Base-by-base conservation (phyloP, 2,329 filamentous ascomycete genomes). In the Sordariomycetes sp. region DNA sequence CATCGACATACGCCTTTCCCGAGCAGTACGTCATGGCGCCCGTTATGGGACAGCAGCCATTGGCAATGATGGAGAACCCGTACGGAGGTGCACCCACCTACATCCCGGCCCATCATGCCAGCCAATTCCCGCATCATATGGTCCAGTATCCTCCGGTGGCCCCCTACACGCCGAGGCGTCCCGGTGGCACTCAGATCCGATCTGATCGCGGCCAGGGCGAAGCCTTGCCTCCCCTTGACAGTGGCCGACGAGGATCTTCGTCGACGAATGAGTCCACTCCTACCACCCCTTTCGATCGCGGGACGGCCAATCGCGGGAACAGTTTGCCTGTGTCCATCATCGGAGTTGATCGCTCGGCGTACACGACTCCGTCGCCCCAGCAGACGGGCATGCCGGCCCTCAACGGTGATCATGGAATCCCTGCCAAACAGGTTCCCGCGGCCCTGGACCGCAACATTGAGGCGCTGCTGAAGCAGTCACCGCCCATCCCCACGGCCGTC, bases 401-500 rank as follows among this genome's bases (percentile, higher is more conserved):
- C 35, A 71, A 77, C 25, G 65, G 71, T 54, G 71, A 75, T 55
- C 69, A 69, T 18, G 66, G 68, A 59, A 64, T 69, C 18, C 69
- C 72, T 32, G 83, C 83, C 68, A 65, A 71, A 37, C 63, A 70
- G 43, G 64, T 71, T 52, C 65, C 71, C 14, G 64, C 73, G 2
- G 66, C 73, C 14, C 67, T 71, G 22, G 80, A 83, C 40, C 73
- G 75, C 24, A 74, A 77, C 48, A 70, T 91, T 56, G 84, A 90
- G 59, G 81, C 81, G 22, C 72, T 92, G 54, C 76, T 89, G 51
- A 77, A 86, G 66, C 83, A 89, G 67, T 86, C 91, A n/a, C 94
- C 94, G 20, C 73, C 85, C 0, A 88, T 99, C 61, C 94, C 94
- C 22, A 81, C 83, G 62, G 93, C 94, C 55, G 92, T 99, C 53